Percentiles rank a stretch among this genome's conserved stretches.
Evolutionary conservation across 2,329 filamentous ascomycete species (phyloP).

Genomic region (Pseudogymnoascus sp.): DNA sequence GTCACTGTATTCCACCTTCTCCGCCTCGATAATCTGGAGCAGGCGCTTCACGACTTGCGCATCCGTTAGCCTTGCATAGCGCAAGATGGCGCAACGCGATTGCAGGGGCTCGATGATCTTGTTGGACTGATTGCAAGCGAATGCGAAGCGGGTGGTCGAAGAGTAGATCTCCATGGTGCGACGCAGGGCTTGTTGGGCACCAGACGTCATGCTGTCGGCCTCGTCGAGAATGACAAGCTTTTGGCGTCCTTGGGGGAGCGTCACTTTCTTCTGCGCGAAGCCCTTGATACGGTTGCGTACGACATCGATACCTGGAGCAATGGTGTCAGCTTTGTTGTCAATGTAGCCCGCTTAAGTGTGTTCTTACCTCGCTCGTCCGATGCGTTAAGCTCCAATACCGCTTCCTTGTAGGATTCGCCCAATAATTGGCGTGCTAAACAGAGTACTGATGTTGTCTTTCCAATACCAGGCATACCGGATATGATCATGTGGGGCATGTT

Average conservation of each 20-base stretch:
- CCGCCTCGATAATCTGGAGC: conserved; percentile 85
- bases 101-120: conserved; percentile 99
- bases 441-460: conserved; percentile 92
- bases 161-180: conserved; percentile 99
- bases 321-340: neutral
- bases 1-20: conserved; percentile 83
- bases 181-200: conserved; percentile 88
- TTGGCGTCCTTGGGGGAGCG: conserved; percentile 78
- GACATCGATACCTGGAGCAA: conserved; percentile 72
- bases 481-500: conserved; percentile 99
- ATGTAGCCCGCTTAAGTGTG: neutral
- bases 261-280: conserved; percentile 98
- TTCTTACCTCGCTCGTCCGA: conserved; percentile 76
- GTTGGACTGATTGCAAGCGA: conserved; percentile 97
- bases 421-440: conserved; percentile 88
- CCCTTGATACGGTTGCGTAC: conserved; percentile 96
- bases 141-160: conserved; percentile 90
- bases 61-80: conserved; percentile 88
- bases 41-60: conserved; percentile 85
- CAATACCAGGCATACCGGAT: conserved; percentile 98
- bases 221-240: conserved; percentile 98
- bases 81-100: conserved; percentile 89
- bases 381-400: conserved; percentile 91
- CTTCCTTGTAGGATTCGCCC: conserved; percentile 93
- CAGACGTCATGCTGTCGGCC: conserved; percentile 95